phyloP scores from a whole-genome alignment of 169 alveolate species.

The Plasmodium relictum region DNA sequence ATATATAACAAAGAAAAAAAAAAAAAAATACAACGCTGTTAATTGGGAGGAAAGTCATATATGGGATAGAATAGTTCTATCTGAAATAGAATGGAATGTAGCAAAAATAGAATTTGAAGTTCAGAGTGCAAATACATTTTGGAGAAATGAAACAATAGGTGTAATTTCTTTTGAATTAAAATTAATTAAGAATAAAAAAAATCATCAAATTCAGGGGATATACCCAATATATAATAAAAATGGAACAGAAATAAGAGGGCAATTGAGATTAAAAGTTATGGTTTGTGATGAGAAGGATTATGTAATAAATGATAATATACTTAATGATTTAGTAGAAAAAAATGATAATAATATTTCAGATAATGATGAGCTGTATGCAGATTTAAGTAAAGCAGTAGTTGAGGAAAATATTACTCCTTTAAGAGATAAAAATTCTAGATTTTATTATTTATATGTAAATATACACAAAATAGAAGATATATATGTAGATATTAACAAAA shows the following conservation, averaged over 20 bases:
- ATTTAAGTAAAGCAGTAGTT: conserved; percentile 81
- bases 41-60: conserved; percentile 93
- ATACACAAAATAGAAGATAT: conserved; percentile 90
- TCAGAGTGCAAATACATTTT: conserved; percentile 92
- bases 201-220: conserved; percentile 88
- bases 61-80: conserved; percentile 90
- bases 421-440: conserved; percentile 67
- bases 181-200: conserved; percentile 87
- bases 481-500: conserved; percentile 81
- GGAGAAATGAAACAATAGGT: conserved; percentile 93
- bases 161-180: conserved; percentile 89
- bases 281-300: conserved; percentile 88
- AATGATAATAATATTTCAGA: conserved; percentile 14
- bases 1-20: conserved; percentile 89
- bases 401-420: conserved; percentile 51
- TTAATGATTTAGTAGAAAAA: conserved; percentile 32
- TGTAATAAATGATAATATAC: conserved; percentile 67
- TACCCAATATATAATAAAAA: conserved; percentile 86
- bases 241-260: conserved; percentile 87
- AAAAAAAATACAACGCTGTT: conserved; percentile 89
- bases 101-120: conserved; percentile 92
- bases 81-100: conserved; percentile 91
- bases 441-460: conserved; percentile 89
- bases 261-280: conserved; percentile 86
- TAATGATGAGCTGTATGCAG: conserved; percentile 53